A percentile compares a stretch with the other conserved stretches of the same genome.
These are phyloP conservation scores for Raphanus raphanistrum DNA, from an alignment of 345 rosid genomes.

Conservation along the genomic window DNA sequence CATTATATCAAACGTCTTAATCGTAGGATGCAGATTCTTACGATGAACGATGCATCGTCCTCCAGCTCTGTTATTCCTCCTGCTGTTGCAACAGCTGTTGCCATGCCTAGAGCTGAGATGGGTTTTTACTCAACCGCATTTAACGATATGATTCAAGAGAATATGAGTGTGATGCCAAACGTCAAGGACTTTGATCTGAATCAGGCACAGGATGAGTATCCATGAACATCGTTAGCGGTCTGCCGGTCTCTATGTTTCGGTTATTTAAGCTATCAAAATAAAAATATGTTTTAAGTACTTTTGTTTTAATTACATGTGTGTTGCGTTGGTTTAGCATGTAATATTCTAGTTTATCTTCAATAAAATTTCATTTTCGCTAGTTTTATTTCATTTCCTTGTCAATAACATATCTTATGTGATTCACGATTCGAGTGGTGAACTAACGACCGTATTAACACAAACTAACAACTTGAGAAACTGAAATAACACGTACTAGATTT, in stretches of 20 bases:
- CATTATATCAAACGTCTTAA: neutral
- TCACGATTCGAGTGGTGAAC: neutral
- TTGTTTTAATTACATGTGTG: slow-evolving; percentile 9
- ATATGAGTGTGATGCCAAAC: neutral
- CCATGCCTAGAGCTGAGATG: slow-evolving; percentile 6
- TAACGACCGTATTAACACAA: neutral
- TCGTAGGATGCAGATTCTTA: neutral
- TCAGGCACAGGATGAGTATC: neutral
- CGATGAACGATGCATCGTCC: slow-evolving; percentile 1
- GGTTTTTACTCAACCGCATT: slow-evolving; percentile 1
- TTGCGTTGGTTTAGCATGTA: neutral
- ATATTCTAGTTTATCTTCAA: neutral
- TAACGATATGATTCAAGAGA: neutral
- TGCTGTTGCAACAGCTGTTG: slow-evolving; percentile 3
- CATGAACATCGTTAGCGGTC: neutral
- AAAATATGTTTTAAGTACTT: neutral
- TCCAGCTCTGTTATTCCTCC: neutral
- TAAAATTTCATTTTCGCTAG: neutral
- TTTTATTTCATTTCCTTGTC: neutral
- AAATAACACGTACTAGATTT: neutral
- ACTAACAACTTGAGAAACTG: neutral
- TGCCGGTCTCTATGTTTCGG: neutral
- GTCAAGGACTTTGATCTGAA: slow-evolving; percentile 30
- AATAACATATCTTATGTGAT: neutral
- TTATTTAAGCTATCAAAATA: neutral